phyloP scores from a whole-genome alignment of 2,329 filamentous ascomycete genomes.

The Alternaria gaisen region DNA sequence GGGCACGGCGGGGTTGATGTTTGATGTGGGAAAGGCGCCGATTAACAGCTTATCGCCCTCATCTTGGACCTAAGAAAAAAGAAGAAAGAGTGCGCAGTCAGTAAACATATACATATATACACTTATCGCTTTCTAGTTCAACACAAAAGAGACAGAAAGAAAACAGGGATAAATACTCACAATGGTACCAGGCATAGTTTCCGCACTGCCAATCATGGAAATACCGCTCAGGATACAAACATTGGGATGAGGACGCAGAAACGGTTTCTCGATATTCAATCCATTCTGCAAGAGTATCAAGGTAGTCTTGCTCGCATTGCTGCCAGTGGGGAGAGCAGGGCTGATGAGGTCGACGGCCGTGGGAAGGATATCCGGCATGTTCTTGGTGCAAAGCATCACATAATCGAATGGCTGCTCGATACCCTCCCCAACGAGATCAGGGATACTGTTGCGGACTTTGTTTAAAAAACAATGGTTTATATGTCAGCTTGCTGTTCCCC shows the following conservation, averaged over 20 bases:
- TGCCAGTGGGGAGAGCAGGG: slow-evolving; percentile 58
- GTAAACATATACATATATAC: too few species aligned
- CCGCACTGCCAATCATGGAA: slow-evolving; percentile 62
- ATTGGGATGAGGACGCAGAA: slow-evolving; percentile 60
- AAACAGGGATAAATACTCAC: slow-evolving; percentile 21
- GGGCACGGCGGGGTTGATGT: slow-evolving; percentile 31
- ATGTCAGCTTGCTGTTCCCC: background rate
- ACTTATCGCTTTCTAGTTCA: too few species aligned
- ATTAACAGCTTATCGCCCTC: slow-evolving; percentile 61
- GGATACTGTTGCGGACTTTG: slow-evolving; percentile 60
- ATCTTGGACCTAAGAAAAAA: slow-evolving; percentile 51
- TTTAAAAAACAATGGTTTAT: background rate
- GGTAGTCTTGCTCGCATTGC: slow-evolving; percentile 56
- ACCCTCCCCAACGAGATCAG: slow-evolving; percentile 52
- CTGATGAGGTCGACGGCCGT: slow-evolving; percentile 59
- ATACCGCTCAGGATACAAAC: slow-evolving; percentile 65
- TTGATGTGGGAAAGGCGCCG: slow-evolving; percentile 59
- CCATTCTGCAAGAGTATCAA: slow-evolving; percentile 70
- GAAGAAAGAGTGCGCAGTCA: too few species aligned
- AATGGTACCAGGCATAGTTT: slow-evolving; percentile 59
- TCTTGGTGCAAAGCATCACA: slow-evolving; percentile 67
- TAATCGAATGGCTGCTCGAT: slow-evolving; percentile 60
- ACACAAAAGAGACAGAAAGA: too few species aligned
- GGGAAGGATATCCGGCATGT: slow-evolving; percentile 63
- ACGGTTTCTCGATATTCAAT: slow-evolving; percentile 68